Evolutionary conservation across 495 filamentous ascomycete species (phyloP), one percentile per base, ranked within the genome.

Genomic region (Lophium mytilinum): DNA sequence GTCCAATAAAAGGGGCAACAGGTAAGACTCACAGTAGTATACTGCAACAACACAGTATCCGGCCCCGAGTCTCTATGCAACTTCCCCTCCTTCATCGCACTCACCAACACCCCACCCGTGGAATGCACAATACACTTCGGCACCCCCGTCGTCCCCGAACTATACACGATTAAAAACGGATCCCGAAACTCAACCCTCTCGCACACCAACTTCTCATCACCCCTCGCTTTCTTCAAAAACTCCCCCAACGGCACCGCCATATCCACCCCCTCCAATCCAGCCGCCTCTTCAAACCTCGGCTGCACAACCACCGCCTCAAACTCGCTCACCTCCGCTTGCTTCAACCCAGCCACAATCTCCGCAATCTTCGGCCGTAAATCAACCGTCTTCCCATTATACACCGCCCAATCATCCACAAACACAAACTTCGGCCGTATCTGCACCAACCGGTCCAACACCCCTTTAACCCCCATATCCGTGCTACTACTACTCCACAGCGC

Each of bases 381-480:
- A 12, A 86, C 75, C 5, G 70, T 77, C 69, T 86, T 87, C 12
- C 86, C 86, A 65, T 91, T 93, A 61, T 93, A 93, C 17, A 91
- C 71, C 1, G 87, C 78, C 14, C 74, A 77, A 62, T 93, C 88
- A 58, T 93, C 88, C 71, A 89, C 80, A 63, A 93, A 91, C 24
- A 93, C 70, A 61, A 78, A 86, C 66, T 76, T 77, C 35, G 86
- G 88, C 64, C 83, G 75, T 39, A 90, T 80, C 72, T 91, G 87
- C 45, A 82, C 68, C 51, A 87, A 69, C 21, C 88, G 75, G 69
- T 91, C 85, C 60, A 93, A 65, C 9, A 93, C 80, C 0, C 88
- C 88, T 62, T 84, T 83, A 36, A 82, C 80, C 0, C 87, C 87
- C 78, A 88, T 91, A 73, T 93, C 88, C 1, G 88, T 91, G 24